A percentile compares a stretch with the other conserved stretches of the same genome.
Conservation (phyloP, 495 filamentous ascomycete genomes). For the Podospora appendiculata region DNA sequence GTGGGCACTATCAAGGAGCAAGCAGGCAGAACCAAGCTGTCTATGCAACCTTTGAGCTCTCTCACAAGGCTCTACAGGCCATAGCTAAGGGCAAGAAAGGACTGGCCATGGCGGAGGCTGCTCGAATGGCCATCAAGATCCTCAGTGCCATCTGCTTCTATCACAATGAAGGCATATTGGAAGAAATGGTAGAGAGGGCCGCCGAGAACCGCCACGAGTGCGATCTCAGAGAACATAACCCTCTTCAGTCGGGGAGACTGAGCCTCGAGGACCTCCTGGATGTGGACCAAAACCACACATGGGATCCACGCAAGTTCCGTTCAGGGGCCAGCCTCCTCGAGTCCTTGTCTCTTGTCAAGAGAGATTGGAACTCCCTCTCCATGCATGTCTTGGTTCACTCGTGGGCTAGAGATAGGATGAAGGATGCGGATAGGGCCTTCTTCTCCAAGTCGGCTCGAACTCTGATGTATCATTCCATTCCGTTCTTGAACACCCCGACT, state of each 20-base stretch:
- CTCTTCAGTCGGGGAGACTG: not conserved
- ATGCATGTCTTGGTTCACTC: slow-evolving; percentile 17
- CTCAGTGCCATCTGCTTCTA: slow-evolving; percentile 11
- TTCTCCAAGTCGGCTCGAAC: not conserved
- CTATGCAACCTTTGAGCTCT: slow-evolving; percentile 12
- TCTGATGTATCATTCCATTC: not conserved
- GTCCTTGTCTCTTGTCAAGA: slow-evolving; percentile 8
- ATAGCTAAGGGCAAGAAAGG: not conserved
- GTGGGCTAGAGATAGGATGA: slow-evolving; percentile 11
- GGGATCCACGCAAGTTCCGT: not conserved
- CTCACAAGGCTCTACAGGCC: slow-evolving; percentile 1
- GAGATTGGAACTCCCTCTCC: not conserved
- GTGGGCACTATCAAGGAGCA: not conserved
- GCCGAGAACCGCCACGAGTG: not conserved
- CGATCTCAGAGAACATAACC: not conserved
- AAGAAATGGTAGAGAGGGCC: not conserved
- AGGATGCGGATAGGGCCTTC: not conserved
- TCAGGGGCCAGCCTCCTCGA: slow-evolving; percentile 2
- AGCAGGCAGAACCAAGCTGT: slow-evolving; percentile 3
- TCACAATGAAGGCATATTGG: slow-evolving; percentile 10
- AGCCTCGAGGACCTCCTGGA: slow-evolving; percentile 1
- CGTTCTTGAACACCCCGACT: not conserved
- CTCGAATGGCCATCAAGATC: slow-evolving; percentile 7
- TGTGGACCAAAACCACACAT: not conserved
- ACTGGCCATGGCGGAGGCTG: not conserved